Conservation (phyloP, 2,329 filamentous ascomycete genomes). For the Sclerotinia sclerotiorum region DNA sequence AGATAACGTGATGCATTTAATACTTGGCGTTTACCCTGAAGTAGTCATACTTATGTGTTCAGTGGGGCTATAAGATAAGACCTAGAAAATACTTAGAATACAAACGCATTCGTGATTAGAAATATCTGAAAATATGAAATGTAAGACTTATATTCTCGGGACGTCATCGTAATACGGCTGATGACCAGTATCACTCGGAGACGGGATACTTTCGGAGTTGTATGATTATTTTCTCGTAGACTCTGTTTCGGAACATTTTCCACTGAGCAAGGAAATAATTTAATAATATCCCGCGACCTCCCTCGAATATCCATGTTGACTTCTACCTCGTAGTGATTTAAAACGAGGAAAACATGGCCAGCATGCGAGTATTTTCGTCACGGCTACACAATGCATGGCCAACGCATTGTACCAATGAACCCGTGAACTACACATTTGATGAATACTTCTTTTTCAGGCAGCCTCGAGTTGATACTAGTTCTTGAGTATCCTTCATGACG, state of each 20-base stretch:
- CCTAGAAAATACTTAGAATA: background rate
- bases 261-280: background rate
- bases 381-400: slow-evolving; percentile 16
- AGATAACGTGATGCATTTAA: background rate
- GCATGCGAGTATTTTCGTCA: slow-evolving; percentile 4
- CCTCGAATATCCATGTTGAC: background rate
- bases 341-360: background rate
- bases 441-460: background rate
- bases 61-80: background rate
- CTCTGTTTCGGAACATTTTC: background rate
- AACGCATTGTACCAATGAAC: slow-evolving; percentile 17
- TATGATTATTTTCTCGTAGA: background rate
- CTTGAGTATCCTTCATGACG: background rate
- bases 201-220: background rate
- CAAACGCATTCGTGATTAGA: background rate
- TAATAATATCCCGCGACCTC: background rate
- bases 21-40: background rate
- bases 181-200: background rate
- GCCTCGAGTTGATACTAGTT: background rate
- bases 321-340: no score
- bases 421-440: slow-evolving; percentile 13
- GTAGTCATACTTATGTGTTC: background rate
- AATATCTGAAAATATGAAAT: background rate
- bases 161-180: background rate
- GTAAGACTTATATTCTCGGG: background rate